A percentile compares a stretch with the other conserved stretches of the same genome.
phyloP scores from a whole-genome alignment of 805 yeast species.

The Candida fluviatilis region DNA sequence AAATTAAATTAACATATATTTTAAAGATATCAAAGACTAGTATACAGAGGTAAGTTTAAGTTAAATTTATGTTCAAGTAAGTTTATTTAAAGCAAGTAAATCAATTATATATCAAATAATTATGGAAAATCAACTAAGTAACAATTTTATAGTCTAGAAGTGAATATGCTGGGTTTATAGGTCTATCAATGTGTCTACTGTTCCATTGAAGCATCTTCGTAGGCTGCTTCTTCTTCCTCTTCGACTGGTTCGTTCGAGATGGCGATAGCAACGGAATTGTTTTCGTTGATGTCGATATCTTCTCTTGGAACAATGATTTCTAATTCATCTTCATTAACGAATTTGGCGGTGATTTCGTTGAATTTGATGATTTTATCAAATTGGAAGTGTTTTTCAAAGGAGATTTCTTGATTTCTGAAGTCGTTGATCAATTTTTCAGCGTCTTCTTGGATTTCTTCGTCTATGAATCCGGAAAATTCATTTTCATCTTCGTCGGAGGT shows the following conservation, averaged over 20 bases:
- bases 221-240: constrained; percentile 10
- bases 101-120: neutral
- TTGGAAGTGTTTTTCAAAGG: constrained; percentile 40
- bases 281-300: constrained; percentile 15
- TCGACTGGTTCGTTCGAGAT: constrained; percentile 9
- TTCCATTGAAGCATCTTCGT: constrained; percentile 13
- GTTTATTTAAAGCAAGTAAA: neutral
- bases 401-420: constrained; percentile 35
- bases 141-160: neutral
- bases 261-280: constrained; percentile 7
- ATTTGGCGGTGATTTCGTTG: constrained; percentile 35
- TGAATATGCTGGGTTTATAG: neutral
- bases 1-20: too few species aligned
- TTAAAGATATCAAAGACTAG: too few species aligned
- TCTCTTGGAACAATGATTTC: constrained; percentile 39
- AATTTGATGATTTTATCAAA: constrained; percentile 36
- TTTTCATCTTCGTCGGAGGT: constrained; percentile 11
- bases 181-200: neutral
- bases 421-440: constrained; percentile 34
- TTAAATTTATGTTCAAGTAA: neutral
- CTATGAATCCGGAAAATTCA: constrained; percentile 16
- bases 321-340: constrained; percentile 36
- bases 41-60: neutral
- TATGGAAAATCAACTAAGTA: too few species aligned
- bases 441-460: constrained; percentile 40